These are phyloP conservation scores for Polytrichum formosum DNA, from an alignment of 225 moss, liverwort and hornwort species.

Conservation along the genomic window DNA sequence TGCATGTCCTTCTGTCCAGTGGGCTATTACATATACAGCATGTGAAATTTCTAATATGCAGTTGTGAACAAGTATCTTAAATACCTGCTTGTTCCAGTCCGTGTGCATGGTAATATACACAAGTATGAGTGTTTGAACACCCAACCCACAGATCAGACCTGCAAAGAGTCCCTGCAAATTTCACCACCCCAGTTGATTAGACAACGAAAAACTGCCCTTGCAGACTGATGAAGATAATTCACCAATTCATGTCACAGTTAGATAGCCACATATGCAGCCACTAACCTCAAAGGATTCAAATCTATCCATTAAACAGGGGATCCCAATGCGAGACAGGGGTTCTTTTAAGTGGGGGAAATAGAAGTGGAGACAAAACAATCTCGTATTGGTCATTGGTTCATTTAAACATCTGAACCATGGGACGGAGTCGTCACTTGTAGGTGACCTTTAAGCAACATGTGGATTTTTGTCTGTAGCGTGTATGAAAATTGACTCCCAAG, in stretches of 20 bases:
- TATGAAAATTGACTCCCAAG: too few species aligned
- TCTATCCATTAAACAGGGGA: background rate
- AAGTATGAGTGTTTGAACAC: constrained; percentile 51
- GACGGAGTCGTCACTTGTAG: too few species aligned
- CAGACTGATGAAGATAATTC: too few species aligned
- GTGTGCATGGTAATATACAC: constrained; percentile 36
- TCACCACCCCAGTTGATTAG: background rate
- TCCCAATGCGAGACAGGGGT: background rate
- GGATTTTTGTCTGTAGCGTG: too few species aligned
- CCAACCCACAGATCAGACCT: constrained; percentile 65
- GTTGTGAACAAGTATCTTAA: background rate
- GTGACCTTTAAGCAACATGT: too few species aligned
- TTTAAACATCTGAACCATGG: too few species aligned
- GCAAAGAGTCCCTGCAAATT: constrained; percentile 55
- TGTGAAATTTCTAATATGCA: too few species aligned
- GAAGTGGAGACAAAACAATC: background rate
- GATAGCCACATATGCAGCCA: background rate
- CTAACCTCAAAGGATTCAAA: background rate
- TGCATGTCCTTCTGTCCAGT: background rate
- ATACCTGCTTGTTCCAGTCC: constrained; percentile 69
- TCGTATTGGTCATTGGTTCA: too few species aligned
- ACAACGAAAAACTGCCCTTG: background rate
- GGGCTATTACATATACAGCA: background rate
- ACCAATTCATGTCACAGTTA: background rate
- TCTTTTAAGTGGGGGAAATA: background rate